Base-by-base conservation (phyloP, 371 early-diverging fungal species). In the Mortierella sp. region DNA sequence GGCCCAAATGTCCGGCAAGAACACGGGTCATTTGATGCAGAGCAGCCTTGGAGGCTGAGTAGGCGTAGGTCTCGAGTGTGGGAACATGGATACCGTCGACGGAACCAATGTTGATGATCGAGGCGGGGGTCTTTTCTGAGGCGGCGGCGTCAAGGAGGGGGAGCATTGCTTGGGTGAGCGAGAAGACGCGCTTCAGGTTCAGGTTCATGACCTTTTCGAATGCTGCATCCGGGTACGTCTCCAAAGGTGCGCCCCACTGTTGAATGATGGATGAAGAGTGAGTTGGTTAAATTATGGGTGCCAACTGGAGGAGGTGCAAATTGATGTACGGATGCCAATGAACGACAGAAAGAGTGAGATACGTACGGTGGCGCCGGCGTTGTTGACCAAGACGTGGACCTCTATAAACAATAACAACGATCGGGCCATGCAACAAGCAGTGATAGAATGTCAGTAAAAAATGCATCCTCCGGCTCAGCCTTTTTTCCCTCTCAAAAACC, bases 161-260 rank as follows among this genome's bases (percentile, higher is more conserved):
- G 28, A 96, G 79, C 75, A 95, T 92, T 21, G 93, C 94, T 86
- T 94, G 95, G 1, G 96, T 96, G 78, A 98, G 90, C 16, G 93
- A 94, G 76, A 97, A 98, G 61, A 96, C 89, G 55, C 94, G 91
- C 89, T 95, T 96, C 31, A 98, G 90, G 84, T 98, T 98, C 69
- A 98, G 90, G 67, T 95, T 96, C 92, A 98, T 92, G 57, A 96
- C 91, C 84, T 96, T 96, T 82, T 90, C 88, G 79, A 93, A 96
- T 19, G 95, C 95, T 2, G 75, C 78, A 69, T 95, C 94, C 2
- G 95, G 94, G 75, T 95, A 96, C 44, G 78, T 76, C 55, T 90
- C 93, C 5, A 95, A 64, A 16, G 91, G 82, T 19, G 90, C 92
- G 51, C 91, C 94, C 94, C 95, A 95, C 79, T 82, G 79, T 69